Conservation (phyloP, 179 eudicot genomes). For the Beta macrorhiza region DNA sequence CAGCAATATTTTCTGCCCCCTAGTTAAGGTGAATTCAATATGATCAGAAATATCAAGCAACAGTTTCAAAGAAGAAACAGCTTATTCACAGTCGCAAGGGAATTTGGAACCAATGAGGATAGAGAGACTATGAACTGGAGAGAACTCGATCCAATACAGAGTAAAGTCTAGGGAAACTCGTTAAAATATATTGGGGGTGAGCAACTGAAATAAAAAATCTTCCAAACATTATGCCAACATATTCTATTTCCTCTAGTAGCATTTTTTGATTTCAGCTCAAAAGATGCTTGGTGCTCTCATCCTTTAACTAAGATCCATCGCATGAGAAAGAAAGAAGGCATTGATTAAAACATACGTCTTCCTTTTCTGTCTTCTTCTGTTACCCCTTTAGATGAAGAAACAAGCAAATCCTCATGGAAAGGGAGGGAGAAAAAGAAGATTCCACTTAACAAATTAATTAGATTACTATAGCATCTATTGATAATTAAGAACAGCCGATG, state of each 20-base stretch:
- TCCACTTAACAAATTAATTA: background rate
- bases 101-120: background rate
- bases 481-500: background rate
- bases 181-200: background rate
- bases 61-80: conserved; percentile 3
- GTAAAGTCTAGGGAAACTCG: background rate
- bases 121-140: background rate
- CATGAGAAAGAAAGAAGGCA: background rate
- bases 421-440: background rate
- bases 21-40: conserved; percentile 27
- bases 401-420: no score
- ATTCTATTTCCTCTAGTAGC: background rate
- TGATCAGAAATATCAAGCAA: conserved; percentile 9
- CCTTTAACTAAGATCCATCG: background rate
- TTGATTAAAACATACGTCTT: background rate
- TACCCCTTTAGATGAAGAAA: background rate
- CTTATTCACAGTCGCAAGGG: background rate
- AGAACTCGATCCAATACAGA: background rate
- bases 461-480: background rate
- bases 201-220: background rate
- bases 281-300: background rate
- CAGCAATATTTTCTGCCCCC: conserved; percentile 91
- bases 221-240: background rate
- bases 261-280: background rate
- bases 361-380: background rate